Evolutionary conservation across 495 filamentous ascomycete genomes (phyloP).

Genomic region (Evernia prunastri): DNA sequence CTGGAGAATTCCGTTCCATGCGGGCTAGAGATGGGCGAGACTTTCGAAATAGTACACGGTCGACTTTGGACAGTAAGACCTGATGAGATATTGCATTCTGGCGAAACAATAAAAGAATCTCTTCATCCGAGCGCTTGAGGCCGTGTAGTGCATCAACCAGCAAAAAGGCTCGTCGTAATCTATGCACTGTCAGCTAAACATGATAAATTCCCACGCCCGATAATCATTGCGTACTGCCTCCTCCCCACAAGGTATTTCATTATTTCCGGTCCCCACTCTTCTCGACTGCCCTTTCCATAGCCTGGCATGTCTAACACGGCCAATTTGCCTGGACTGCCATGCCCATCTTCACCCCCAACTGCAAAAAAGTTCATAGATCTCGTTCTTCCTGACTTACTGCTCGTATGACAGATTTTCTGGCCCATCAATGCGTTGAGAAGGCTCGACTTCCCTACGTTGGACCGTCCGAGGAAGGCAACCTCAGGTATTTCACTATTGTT

Average conservation of each 20-base stretch:
- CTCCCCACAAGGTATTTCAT: constrained; percentile 71
- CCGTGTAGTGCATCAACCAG: constrained; percentile 77
- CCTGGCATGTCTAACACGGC: constrained; percentile 87
- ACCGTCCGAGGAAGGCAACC: constrained; percentile 74
- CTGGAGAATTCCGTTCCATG: constrained; percentile 32
- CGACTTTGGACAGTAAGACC: constrained; percentile 78
- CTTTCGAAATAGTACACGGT: constrained; percentile 40
- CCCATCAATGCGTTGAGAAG: constrained; percentile 78
- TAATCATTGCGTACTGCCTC: constrained; percentile 44
- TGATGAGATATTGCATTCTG: constrained; percentile 60
- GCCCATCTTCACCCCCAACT: constrained; percentile 53
- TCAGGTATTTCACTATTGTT: constrained; percentile 40
- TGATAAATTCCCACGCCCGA: neutral
- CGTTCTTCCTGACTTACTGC: constrained; percentile 69
- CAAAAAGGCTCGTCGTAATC: constrained; percentile 69
- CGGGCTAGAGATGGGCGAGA: constrained; percentile 7
- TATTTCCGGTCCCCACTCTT: constrained; percentile 80
- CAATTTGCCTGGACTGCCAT: constrained; percentile 53
- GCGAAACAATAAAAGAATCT: constrained; percentile 59
- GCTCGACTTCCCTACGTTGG: constrained; percentile 88
- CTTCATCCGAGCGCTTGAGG: constrained; percentile 64
- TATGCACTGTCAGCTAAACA: constrained; percentile 19
- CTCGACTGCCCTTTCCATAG: constrained; percentile 70
- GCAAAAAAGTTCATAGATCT: constrained; percentile 78
- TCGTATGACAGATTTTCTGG: constrained; percentile 53